phyloP scores from a whole-genome alignment of 345 rosid species.

The Moricandia moricandioides region DNA sequence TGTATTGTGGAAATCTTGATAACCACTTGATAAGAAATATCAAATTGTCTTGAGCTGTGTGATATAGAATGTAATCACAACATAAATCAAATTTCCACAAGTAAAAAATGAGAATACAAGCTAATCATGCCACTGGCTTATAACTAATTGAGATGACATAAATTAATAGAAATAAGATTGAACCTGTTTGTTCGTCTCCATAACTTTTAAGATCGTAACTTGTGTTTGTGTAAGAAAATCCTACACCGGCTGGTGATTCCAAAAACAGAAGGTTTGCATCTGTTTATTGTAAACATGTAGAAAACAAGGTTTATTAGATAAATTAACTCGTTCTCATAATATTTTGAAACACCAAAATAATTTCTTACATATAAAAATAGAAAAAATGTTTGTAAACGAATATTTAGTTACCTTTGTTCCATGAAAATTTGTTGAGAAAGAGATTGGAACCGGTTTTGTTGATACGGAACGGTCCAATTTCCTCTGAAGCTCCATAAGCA shows the following conservation, averaged over 20 bases:
- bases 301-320: constrained; percentile 13
- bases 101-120: not conserved
- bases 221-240: constrained; percentile 90
- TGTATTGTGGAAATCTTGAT: constrained; percentile 84
- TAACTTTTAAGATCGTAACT: constrained; percentile 63
- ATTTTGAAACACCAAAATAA: not conserved
- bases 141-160: not conserved
- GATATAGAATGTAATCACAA: not conserved
- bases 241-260: constrained; percentile 96
- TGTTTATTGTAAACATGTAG: constrained; percentile 31
- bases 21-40: constrained; percentile 75
- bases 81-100: not conserved
- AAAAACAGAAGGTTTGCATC: constrained; percentile 86
- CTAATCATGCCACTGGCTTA: not conserved
- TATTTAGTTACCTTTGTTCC: constrained; percentile 58
- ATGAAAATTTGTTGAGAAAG: constrained; percentile 60
- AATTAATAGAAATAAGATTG: not conserved
- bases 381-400: not conserved
- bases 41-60: constrained; percentile 84
- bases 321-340: not conserved
- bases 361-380: not conserved
- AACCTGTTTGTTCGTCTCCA: constrained; percentile 82
- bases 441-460: constrained; percentile 62
- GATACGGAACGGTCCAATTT: constrained; percentile 89
- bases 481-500: constrained; percentile 97